phyloP scores from a whole-genome alignment of 2,329 filamentous ascomycete genomes.

The Fusarium drepaniforme region DNA sequence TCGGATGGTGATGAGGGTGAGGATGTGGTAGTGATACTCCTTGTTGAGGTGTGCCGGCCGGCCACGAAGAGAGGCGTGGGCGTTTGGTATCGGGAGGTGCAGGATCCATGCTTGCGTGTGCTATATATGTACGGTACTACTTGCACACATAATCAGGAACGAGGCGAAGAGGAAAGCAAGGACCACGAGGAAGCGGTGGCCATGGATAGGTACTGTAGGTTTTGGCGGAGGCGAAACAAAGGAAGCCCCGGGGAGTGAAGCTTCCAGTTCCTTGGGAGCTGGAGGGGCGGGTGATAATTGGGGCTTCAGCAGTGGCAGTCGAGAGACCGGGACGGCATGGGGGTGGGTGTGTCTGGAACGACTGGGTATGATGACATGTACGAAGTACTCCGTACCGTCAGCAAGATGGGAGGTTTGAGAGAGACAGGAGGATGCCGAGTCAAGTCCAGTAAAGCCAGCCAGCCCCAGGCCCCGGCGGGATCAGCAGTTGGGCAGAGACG shows the following conservation, averaged over 20 bases:
- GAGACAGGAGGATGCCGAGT: constrained; percentile 36
- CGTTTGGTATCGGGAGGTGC: constrained; percentile 70
- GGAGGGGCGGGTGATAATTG: constrained; percentile 46
- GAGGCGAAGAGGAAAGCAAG: constrained; percentile 52
- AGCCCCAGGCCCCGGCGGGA: constrained; percentile 43
- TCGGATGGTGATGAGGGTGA: constrained; percentile 47
- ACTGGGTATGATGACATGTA: constrained; percentile 47
- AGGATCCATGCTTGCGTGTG: constrained; percentile 68
- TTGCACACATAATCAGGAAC: constrained; percentile 53
- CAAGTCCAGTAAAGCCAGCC: constrained; percentile 34
- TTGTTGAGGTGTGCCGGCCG: constrained; percentile 61
- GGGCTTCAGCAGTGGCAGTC: constrained; percentile 45
- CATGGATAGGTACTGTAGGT: constrained; percentile 43
- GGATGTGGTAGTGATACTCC: constrained; percentile 59
- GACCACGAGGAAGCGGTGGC: constrained; percentile 53
- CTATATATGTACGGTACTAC: constrained; percentile 52
- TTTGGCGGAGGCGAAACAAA: constrained; percentile 46
- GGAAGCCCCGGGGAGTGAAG: constrained; percentile 44
- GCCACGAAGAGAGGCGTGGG: constrained; percentile 66
- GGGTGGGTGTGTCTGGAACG: constrained; percentile 47
- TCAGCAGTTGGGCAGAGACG: constrained; percentile 48
- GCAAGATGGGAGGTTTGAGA: constrained; percentile 37
- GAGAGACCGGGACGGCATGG: constrained; percentile 46
- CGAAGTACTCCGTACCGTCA: constrained; percentile 39
- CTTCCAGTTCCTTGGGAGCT: constrained; percentile 46